Percentiles rank a stretch among this genome's conserved stretches.
phyloP scores from a whole-genome alignment of 495 filamentous ascomycete species.

The Neurospora cerealis region DNA sequence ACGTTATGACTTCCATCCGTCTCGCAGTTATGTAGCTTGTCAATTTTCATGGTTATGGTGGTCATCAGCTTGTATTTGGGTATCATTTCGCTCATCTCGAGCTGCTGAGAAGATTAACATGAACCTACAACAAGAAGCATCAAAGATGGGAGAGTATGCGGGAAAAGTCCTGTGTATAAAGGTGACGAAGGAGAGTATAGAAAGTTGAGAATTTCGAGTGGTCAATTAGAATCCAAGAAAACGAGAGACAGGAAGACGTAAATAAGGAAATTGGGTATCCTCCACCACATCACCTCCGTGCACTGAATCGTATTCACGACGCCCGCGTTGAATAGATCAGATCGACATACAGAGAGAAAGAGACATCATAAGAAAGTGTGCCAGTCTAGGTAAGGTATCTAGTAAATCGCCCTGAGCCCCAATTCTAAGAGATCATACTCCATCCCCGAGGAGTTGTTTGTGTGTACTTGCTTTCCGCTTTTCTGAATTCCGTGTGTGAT shows the following conservation, averaged over 20 bases:
- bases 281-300: not conserved
- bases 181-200: not conserved
- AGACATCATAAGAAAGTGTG: not conserved
- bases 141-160: not conserved
- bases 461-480: not conserved
- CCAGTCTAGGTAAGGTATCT: not conserved
- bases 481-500: not conserved
- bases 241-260: not conserved
- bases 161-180: not conserved
- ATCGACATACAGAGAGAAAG: not conserved
- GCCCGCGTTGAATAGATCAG: not conserved
- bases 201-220: not conserved
- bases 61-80: not conserved
- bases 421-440: not conserved
- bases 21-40: not conserved
- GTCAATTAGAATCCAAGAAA: not conserved
- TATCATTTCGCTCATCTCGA: not conserved
- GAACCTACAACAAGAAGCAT: not conserved
- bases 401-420: not conserved
- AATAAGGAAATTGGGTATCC: not conserved
- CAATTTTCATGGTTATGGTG: not conserved
- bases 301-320: not conserved
- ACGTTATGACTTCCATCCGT: not conserved
- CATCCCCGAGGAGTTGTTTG: not conserved
- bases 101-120: not conserved